A percentile compares a stretch with the other conserved stretches of the same genome.
Evolutionary conservation across 805 yeast genomes (phyloP).

Genomic region (Torulaspora gathmanii): DNA sequence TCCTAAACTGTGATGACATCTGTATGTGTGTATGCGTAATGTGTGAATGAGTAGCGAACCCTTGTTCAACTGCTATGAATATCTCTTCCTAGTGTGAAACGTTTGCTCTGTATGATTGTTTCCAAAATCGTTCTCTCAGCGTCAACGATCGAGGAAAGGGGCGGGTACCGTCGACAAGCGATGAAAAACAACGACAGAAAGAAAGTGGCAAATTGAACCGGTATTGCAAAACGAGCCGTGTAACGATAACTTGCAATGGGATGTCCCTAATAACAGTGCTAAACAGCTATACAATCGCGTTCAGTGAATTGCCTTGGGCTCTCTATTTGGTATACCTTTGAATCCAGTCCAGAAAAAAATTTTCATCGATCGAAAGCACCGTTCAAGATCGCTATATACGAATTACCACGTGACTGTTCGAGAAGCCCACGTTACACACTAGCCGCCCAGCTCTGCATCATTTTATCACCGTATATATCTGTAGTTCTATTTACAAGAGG

Average conservation of each 20-base stretch:
- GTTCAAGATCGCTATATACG: not conserved
- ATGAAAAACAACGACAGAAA: not conserved
- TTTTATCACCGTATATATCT: not conserved
- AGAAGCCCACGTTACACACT: not conserved
- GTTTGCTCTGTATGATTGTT: not conserved
- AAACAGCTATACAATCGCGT: not conserved
- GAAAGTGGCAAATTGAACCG: no score
- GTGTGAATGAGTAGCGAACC: slow-evolving; percentile 3
- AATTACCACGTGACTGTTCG: not conserved
- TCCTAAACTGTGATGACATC: slow-evolving; percentile 27
- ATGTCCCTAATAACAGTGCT: not conserved
- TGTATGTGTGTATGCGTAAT: slow-evolving; percentile 11
- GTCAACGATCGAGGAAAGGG: not conserved
- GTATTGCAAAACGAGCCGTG: no score
- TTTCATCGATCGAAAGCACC: not conserved
- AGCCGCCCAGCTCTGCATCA: slow-evolving; percentile 1
- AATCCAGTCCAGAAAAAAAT: not conserved
- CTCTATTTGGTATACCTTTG: no score
- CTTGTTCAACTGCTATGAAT: not conserved
- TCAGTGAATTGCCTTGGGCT: no score
- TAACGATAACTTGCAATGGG: no score
- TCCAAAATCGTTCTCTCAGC: not conserved
- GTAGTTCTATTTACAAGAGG: slow-evolving; percentile 1
- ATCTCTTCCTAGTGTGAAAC: not conserved
- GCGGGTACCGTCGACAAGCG: not conserved